Conservation (phyloP, 2,329 filamentous ascomycete genomes). For the Lachnellula arida region DNA sequence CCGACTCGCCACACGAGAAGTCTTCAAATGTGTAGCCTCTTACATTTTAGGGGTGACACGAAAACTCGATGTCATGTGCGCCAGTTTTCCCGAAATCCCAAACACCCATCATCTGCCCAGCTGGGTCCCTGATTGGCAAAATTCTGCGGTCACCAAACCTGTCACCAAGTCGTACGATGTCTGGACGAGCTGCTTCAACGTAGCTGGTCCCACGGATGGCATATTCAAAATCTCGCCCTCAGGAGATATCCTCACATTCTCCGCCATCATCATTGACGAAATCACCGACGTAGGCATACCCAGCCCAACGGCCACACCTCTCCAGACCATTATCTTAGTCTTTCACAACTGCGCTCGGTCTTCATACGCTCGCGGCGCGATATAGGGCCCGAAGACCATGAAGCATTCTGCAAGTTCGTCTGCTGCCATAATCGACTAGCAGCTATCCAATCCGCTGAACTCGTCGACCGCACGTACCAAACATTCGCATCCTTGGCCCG, state of each 20-base stretch:
- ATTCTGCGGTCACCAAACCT: background rate
- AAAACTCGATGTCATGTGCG: no score
- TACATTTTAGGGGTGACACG: no score
- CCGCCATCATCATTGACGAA: background rate
- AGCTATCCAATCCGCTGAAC: conserved; percentile 27
- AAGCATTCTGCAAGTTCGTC: conserved; percentile 4
- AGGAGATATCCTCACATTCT: conserved; percentile 24
- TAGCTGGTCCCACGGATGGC: no score
- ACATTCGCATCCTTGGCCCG: background rate
- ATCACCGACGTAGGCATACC: background rate
- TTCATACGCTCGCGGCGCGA: conserved; percentile 16
- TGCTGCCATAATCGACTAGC: no score
- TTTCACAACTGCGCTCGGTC: conserved; percentile 34
- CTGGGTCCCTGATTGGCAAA: no score
- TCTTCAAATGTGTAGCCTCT: no score
- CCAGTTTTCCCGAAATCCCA: no score
- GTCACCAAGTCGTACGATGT: background rate
- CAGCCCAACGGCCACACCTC: background rate
- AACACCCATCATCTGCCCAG: no score
- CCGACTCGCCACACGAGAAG: no score
- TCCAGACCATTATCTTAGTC: conserved; percentile 27
- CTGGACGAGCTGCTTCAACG: background rate
- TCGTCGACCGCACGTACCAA: conserved; percentile 16
- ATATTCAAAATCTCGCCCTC: conserved; percentile 15
- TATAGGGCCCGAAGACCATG: conserved; percentile 13